phyloP scores from a whole-genome alignment of 2,329 filamentous ascomycete species.

The Tolypocladium amazonense region DNA sequence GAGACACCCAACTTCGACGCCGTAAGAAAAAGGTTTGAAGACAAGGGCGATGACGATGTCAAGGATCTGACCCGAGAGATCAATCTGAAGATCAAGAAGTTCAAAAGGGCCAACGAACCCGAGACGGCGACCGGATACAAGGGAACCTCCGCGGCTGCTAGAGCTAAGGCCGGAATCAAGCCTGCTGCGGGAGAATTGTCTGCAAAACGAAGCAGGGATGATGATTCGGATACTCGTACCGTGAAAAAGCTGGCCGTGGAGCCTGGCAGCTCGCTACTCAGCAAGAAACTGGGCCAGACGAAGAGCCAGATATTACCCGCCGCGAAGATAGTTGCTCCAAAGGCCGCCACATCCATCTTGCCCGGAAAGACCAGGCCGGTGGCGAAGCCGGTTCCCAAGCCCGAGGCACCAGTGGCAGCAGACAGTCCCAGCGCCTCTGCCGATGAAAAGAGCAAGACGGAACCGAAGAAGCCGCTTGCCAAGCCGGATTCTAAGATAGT shows the following conservation, averaged over 20 bases:
- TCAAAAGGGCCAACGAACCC: constrained; percentile 20
- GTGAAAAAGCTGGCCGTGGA: constrained; percentile 33
- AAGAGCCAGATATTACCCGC: constrained; percentile 19
- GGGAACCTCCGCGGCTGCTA: constrained; percentile 27
- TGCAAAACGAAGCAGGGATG: constrained; percentile 27
- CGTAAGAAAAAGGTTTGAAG: constrained; percentile 51
- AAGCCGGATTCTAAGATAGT: constrained; percentile 10
- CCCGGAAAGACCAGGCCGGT: constrained; percentile 37
- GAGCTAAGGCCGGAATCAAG: constrained; percentile 23
- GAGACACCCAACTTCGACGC: constrained; percentile 57
- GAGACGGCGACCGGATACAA: constrained; percentile 26
- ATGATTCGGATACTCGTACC: constrained; percentile 26
- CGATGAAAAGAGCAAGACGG: constrained; percentile 21
- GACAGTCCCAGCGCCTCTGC: constrained; percentile 15
- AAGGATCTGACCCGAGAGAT: constrained; percentile 52
- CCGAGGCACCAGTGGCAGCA: constrained; percentile 14
- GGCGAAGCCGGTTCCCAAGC: constrained; percentile 29
- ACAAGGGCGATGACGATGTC: constrained; percentile 54
- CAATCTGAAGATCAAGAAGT: constrained; percentile 33
- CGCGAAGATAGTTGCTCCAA: constrained; percentile 19
- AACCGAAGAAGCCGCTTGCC: constrained; percentile 12
- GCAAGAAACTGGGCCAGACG: constrained; percentile 27
- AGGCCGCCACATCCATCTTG: constrained; percentile 25
- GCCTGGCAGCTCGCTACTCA: constrained; percentile 23
- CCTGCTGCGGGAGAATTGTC: constrained; percentile 15